Percentiles rank a stretch among this genome's conserved stretches.
phyloP scores from a whole-genome alignment of 2,329 filamentous ascomycete species.

The Cercospora canescens region DNA sequence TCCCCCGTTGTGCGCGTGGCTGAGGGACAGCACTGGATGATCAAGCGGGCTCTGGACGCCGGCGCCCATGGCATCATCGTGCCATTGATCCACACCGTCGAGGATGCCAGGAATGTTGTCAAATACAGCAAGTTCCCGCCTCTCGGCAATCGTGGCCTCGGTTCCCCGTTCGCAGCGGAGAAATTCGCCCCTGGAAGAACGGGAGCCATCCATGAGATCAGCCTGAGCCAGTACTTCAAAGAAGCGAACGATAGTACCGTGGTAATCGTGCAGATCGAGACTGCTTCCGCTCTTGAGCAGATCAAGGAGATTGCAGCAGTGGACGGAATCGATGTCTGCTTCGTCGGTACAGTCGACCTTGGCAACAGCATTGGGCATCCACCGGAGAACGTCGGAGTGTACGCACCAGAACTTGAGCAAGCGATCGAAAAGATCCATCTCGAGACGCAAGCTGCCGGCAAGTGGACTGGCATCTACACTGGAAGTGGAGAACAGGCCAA shows the following conservation, averaged over 20 bases:
- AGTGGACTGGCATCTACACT: constrained; percentile 57
- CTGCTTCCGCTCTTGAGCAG: constrained; percentile 40
- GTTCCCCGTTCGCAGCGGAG: constrained; percentile 53
- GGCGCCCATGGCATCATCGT: constrained; percentile 62
- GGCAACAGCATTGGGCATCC: constrained; percentile 60
- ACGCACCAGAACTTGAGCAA: constrained; percentile 51
- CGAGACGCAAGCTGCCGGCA: constrained; percentile 54
- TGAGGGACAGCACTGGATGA: constrained; percentile 62
- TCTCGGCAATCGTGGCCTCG: constrained; percentile 55
- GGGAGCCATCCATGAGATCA: constrained; percentile 19
- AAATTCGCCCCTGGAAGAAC: constrained; percentile 32
- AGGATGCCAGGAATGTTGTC: constrained; percentile 55
- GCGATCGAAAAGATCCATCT: constrained; percentile 55
- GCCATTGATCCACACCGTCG: constrained; percentile 35
- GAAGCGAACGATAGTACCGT: constrained; percentile 56
- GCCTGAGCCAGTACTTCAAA: constrained; percentile 50
- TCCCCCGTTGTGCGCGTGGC: constrained; percentile 50
- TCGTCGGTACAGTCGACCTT: constrained; percentile 57
- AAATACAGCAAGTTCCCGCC: constrained; percentile 58
- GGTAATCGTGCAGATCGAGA: constrained; percentile 52
- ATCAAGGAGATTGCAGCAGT: constrained; percentile 53
- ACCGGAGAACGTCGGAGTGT: constrained; percentile 44
- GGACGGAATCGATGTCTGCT: constrained; percentile 50
- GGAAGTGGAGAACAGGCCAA: constrained; percentile 53
- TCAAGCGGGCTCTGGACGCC: constrained; percentile 61